Base-by-base conservation (phyloP, 2,329 filamentous ascomycete species). In the Fusarium azukiicola region DNA sequence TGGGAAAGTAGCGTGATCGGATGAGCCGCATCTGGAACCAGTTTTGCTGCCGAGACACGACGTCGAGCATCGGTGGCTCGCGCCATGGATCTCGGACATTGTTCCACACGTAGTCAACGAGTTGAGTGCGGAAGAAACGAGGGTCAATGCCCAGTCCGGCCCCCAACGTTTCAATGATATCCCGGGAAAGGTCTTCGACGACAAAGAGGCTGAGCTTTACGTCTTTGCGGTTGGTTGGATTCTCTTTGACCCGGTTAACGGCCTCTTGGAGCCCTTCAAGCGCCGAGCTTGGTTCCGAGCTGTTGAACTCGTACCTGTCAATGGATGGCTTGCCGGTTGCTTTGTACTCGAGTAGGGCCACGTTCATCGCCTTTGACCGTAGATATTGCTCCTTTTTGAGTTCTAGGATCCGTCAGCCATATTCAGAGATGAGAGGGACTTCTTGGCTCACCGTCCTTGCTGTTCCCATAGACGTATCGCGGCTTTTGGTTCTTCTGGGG, bases 141-240 rank as follows among this genome's bases (percentile, higher is more conserved):
- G 67, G 67, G 40, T 69, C 67, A 23, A 69, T 42, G 13, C 42
- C 49, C 17, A 69, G 40, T 17, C 38, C 49, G 17, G 67, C 36
- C 27, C 67, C 67, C 9, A 69, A 11, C 6, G 67, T 69, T 47
- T 69, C 67, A 19, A 69, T 69, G 40, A 69, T 52, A 23, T 42
- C 49, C n/a, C 50, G 67, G 17, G 67, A 54, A n/a, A 69, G 67
- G 19, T 69, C 67, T n/a, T 69, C 67, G 4, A 69, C 67, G 7
- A 69, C 49, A 44, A 56, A 69, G 6, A 69, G 67, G 36, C 49
- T 69, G 23, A 69, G 52, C 27, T 46, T 46, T 17, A 40, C n/a
- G 12, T 49, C 27, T 12, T 12, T 23, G 21, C 63, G 27, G 6
- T 46, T 32, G 36, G 2, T 40, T 17, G 36, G 40, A 11, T 47